Percentiles rank a stretch among this genome's conserved stretches.
Conservation (phyloP, 208 protist genomes). For the Angomonas deanei region DNA sequence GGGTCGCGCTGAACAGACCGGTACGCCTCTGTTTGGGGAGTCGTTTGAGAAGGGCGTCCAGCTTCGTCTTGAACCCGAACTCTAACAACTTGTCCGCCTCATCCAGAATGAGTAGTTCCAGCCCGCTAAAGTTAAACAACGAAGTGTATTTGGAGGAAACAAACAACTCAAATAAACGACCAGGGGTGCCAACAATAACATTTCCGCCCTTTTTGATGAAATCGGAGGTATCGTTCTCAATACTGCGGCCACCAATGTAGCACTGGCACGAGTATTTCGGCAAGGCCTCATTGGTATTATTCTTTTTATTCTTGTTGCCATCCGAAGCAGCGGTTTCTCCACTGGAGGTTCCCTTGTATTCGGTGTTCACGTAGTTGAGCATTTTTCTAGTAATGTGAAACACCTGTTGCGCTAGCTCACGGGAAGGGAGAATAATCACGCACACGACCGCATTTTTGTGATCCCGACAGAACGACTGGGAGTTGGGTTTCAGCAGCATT, state of each 20-base stretch:
- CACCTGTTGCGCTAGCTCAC: slow-evolving; percentile 95
- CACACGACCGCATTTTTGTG: slow-evolving; percentile 75
- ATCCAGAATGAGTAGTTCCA: slow-evolving; percentile 92
- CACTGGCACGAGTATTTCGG: slow-evolving; percentile 78
- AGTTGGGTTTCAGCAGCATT: slow-evolving; percentile 65
- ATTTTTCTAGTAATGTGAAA: slow-evolving; percentile 71
- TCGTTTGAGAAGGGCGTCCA: slow-evolving; percentile 85
- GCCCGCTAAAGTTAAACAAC: slow-evolving; percentile 65
- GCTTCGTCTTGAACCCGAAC: slow-evolving; percentile 90
- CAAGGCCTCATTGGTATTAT: slow-evolving; percentile 8
- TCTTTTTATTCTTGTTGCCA: slow-evolving; percentile 1
- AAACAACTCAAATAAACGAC: slow-evolving; percentile 86
- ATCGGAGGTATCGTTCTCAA: slow-evolving; percentile 68
- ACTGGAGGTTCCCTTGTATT: too few species aligned
- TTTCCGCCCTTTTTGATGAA: slow-evolving; percentile 81
- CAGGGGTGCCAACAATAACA: slow-evolving; percentile 89
- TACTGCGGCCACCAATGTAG: slow-evolving; percentile 89
- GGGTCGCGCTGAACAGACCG: slow-evolving; percentile 91
- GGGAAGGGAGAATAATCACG: slow-evolving; percentile 88
- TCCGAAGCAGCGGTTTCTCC: too few species aligned
- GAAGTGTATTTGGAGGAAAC: slow-evolving; percentile 74
- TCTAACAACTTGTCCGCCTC: slow-evolving; percentile 92
- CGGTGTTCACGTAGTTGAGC: slow-evolving; percentile 55
- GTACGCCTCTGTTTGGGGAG: slow-evolving; percentile 90
- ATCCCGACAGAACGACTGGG: slow-evolving; percentile 34